Conservation (phyloP, 371 early-diverging fungal genomes). For the Mortierella polycephala region DNA sequence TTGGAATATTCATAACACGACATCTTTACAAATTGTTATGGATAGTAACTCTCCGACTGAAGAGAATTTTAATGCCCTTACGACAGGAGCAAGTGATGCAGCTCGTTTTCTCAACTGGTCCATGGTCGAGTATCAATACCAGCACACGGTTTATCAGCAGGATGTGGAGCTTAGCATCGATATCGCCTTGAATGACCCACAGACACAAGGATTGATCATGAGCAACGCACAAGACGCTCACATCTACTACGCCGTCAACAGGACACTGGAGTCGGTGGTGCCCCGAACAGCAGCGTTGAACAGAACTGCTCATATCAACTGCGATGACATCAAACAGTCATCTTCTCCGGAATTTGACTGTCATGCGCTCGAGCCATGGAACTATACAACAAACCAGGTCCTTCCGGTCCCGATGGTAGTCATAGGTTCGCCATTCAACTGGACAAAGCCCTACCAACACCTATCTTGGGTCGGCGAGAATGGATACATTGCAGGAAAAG, state of each 20-base stretch:
- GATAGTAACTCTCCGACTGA: background rate
- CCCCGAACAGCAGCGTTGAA: conserved; percentile 14
- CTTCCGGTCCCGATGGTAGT: conserved; percentile 31
- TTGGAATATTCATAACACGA: background rate
- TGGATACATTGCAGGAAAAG: conserved; percentile 15
- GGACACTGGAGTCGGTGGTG: conserved; percentile 10
- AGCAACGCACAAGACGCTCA: conserved; percentile 12
- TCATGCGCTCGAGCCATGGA: conserved; percentile 29
- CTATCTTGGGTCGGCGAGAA: conserved; percentile 37
- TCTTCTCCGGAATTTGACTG: conserved; percentile 2
- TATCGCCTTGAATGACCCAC: conserved; percentile 11
- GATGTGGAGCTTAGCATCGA: conserved; percentile 12
- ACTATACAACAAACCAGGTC: conserved; percentile 25
- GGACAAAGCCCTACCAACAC: background rate
- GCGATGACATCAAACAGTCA: background rate
- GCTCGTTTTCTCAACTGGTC: conserved; percentile 23
- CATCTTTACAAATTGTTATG: background rate
- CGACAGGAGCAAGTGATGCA: conserved; percentile 30
- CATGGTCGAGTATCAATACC: conserved; percentile 25
- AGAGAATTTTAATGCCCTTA: conserved; percentile 14
- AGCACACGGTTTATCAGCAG: background rate
- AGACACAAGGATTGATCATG: conserved; percentile 20
- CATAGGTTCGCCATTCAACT: conserved; percentile 13
- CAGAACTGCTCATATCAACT: conserved; percentile 13
- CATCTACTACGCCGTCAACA: conserved; percentile 24